Conservation (phyloP, 2,329 filamentous ascomycete species). For the Colletotrichum salicis region DNA sequence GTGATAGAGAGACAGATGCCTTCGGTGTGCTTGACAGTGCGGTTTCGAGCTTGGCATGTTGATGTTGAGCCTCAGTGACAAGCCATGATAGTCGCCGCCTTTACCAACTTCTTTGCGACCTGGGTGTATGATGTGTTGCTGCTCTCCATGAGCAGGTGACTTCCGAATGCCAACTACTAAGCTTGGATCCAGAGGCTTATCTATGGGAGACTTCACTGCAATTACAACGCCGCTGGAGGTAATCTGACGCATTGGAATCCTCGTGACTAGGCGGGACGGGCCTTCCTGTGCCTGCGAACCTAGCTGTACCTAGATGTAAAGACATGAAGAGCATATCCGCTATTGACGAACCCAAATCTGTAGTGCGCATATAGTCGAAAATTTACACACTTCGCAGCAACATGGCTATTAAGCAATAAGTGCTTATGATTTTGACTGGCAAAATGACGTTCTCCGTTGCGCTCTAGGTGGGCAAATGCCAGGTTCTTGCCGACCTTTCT, state of each 20-base stretch:
- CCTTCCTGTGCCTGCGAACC: too few relatives aligned
- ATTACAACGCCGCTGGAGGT: too few relatives aligned
- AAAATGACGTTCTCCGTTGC: constrained; percentile 44
- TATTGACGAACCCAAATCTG: too few relatives aligned
- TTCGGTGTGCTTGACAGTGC: not conserved
- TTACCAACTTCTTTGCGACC: not conserved
- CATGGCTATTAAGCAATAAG: too few relatives aligned
- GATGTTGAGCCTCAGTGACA: not conserved
- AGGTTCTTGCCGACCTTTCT: constrained; percentile 75
- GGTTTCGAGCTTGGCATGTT: not conserved
- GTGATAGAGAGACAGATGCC: not conserved
- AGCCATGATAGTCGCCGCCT: not conserved
- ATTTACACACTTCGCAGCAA: too few relatives aligned
- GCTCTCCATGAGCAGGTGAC: not conserved
- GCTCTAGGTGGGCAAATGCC: constrained; percentile 70
- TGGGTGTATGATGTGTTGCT: not conserved
- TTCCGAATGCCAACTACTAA: not conserved
- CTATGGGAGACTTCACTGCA: not conserved
- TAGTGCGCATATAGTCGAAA: too few relatives aligned
- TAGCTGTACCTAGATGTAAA: too few relatives aligned
- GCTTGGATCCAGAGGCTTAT: not conserved
- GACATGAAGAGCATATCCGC: too few relatives aligned
- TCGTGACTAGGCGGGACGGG: too few relatives aligned
- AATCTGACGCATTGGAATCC: too few relatives aligned
- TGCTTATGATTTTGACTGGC: too few relatives aligned